These are phyloP conservation scores for Zygosaccharomyces pseudobailii DNA, from an alignment of 1,139 yeast species.

Conservation along the genomic window DNA sequence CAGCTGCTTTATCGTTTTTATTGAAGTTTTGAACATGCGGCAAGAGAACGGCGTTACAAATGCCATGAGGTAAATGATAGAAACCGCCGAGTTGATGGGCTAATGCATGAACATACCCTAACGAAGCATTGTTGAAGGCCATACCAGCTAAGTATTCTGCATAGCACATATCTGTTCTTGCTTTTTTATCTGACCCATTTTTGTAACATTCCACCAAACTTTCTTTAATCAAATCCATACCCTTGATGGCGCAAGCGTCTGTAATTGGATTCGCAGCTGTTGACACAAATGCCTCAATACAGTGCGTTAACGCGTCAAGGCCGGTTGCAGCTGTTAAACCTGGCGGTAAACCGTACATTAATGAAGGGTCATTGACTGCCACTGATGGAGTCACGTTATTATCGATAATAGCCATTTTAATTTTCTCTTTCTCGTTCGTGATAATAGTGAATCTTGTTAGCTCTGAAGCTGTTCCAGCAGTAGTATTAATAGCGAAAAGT, in stretches of 20 bases:
- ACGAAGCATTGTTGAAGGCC: constrained; percentile 25
- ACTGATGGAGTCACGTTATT: constrained; percentile 11
- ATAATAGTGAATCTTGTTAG: constrained; percentile 38
- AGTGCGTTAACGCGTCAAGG: constrained; percentile 43
- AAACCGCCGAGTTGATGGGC: constrained; percentile 25
- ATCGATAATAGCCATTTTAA: constrained; percentile 24
- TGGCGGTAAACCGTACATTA: constrained; percentile 41
- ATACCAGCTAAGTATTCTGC: constrained; percentile 24
- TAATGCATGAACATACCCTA: constrained; percentile 23
- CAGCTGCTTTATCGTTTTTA: constrained; percentile 9
- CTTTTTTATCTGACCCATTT: constrained; percentile 19
- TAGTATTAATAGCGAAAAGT: constrained; percentile 41
- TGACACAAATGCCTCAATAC: constrained; percentile 39
- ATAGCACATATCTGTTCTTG: constrained; percentile 23
- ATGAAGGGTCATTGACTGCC: constrained; percentile 36
- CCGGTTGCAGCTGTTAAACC: constrained; percentile 42
- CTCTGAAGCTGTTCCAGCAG: constrained; percentile 45
- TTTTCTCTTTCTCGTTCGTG: constrained; percentile 19
- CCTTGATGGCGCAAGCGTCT: constrained; percentile 23
- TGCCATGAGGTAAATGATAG: constrained; percentile 24
- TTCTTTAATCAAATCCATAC: constrained; percentile 19
- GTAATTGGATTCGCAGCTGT: constrained; percentile 22
- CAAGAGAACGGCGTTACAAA: constrained; percentile 21
- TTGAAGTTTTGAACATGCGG: constrained; percentile 22
- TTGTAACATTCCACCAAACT: constrained; percentile 15